phyloP scores from a whole-genome alignment of 2,329 filamentous ascomycete genomes.

The Mariannaea elegans region DNA sequence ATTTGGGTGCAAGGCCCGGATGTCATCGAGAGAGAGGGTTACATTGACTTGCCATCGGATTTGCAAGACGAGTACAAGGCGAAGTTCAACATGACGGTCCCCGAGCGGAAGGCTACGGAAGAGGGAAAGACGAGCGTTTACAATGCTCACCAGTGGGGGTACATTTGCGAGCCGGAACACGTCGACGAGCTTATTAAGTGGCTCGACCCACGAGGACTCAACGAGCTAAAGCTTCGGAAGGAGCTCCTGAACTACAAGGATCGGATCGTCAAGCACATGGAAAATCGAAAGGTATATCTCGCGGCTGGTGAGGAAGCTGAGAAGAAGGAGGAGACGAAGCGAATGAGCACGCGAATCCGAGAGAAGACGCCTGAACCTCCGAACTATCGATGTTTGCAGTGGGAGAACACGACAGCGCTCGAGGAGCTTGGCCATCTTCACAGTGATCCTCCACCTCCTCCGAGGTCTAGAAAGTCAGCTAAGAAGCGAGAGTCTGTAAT shows the following conservation, averaged over 20 bases:
- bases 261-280: conserved; percentile 81
- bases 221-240: conserved; percentile 88
- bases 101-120: conserved; percentile 84
- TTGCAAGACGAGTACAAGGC: conserved; percentile 78
- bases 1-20: conserved; percentile 97
- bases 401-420: conserved; percentile 66
- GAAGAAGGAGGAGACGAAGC: conserved; percentile 51
- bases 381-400: conserved; percentile 60
- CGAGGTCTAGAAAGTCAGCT: conserved; percentile 59
- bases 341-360: conserved; percentile 56
- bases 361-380: conserved; percentile 58
- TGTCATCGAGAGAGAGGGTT: conserved; percentile 84
- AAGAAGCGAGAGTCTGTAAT: conserved; percentile 58
- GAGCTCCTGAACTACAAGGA: conserved; percentile 82
- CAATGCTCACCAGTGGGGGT: conserved; percentile 87
- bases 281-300: conserved; percentile 77
- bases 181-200: conserved; percentile 84
- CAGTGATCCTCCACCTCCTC: conserved; percentile 62
- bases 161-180: conserved; percentile 81
- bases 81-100: conserved; percentile 82
- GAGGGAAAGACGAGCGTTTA: conserved; percentile 84
- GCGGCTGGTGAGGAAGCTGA: conserved; percentile 50
- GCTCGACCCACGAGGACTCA: conserved; percentile 86
- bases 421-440: conserved; percentile 67
- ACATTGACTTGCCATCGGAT: conserved; percentile 79